Evolutionary conservation across 495 filamentous ascomycete genomes (phyloP).

Genomic region (Aspergillus bridgeri): DNA sequence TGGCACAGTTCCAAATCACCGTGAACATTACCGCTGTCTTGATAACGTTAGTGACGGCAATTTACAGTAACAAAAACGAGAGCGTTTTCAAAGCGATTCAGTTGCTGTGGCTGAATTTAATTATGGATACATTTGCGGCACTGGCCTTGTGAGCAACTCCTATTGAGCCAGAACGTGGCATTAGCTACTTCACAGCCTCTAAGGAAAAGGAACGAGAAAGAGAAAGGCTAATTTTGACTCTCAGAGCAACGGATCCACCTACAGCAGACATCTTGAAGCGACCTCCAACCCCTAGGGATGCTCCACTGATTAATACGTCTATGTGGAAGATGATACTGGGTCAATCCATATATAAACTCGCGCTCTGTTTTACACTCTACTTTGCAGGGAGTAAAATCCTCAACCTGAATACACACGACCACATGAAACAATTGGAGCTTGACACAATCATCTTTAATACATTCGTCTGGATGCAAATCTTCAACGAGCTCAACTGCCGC

Average conservation of each 20-base stretch:
- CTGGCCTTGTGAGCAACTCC: constrained; percentile 54
- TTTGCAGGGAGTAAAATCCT: constrained; percentile 65
- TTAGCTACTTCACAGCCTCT: neutral
- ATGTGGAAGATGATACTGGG: constrained; percentile 98
- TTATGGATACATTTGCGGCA: constrained; percentile 94
- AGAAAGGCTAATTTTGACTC: neutral
- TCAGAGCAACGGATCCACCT: constrained; percentile 71
- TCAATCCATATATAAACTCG: constrained; percentile 80
- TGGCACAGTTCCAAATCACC: constrained; percentile 80
- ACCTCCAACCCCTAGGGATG: constrained; percentile 70
- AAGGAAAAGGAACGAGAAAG: neutral
- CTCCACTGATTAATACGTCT: constrained; percentile 71
- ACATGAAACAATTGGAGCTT: constrained; percentile 46
- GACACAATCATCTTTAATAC: constrained; percentile 85
- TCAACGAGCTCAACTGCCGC: constrained; percentile 92
- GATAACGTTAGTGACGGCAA: constrained; percentile 77
- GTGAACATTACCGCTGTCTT: constrained; percentile 87
- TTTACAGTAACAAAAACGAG: constrained; percentile 59
- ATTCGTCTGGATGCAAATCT: constrained; percentile 96
- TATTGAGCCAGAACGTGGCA: too few species aligned
- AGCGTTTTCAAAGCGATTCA: constrained; percentile 87
- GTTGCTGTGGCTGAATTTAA: constrained; percentile 87
- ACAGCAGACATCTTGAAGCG: constrained; percentile 73
- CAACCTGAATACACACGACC: constrained; percentile 39
- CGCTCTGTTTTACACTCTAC: constrained; percentile 72